phyloP scores from a whole-genome alignment of 2,329 filamentous ascomycete species.

The Pseudophaeomoniella oleicola region DNA sequence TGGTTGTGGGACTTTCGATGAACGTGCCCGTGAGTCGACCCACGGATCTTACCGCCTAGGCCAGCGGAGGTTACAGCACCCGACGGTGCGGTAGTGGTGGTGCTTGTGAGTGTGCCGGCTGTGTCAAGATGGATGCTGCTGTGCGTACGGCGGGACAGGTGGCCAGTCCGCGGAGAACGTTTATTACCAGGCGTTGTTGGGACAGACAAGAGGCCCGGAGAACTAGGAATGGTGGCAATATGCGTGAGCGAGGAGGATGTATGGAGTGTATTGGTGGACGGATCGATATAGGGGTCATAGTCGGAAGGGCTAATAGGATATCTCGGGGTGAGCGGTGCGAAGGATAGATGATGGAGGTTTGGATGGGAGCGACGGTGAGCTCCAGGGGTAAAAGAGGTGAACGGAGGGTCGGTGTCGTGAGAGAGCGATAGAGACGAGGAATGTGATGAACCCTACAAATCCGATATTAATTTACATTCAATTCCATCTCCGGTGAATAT shows the following conservation, averaged over 20 bases:
- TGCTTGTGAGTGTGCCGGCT: conserved; percentile 2
- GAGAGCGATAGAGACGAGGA: background rate
- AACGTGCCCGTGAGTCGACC: conserved; percentile 3
- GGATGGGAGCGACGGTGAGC: conserved; percentile 39
- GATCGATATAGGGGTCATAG: conserved; percentile 20
- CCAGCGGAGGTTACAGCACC: conserved; percentile 9
- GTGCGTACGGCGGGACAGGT: conserved; percentile 3
- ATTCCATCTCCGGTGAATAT: no score
- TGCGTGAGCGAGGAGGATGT: conserved; percentile 15
- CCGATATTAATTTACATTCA: no score
- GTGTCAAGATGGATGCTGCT: conserved; percentile 5
- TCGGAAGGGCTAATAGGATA: conserved; percentile 32
- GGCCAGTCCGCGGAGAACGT: conserved; percentile 3
- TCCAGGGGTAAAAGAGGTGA: conserved; percentile 9
- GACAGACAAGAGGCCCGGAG: conserved; percentile 10
- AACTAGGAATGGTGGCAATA: conserved; percentile 14
- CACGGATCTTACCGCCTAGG: conserved; percentile 5
- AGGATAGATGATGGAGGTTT: conserved; percentile 43
- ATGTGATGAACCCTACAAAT: background rate
- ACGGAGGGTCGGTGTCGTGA: background rate
- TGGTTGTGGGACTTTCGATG: conserved; percentile 5
- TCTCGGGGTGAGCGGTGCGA: conserved; percentile 43
- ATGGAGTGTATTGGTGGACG: conserved; percentile 20
- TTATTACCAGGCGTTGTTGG: background rate
- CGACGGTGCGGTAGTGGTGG: conserved; percentile 3